Conservation (phyloP, 1,139 yeast genomes). For the Geotrichum aggregatum region DNA sequence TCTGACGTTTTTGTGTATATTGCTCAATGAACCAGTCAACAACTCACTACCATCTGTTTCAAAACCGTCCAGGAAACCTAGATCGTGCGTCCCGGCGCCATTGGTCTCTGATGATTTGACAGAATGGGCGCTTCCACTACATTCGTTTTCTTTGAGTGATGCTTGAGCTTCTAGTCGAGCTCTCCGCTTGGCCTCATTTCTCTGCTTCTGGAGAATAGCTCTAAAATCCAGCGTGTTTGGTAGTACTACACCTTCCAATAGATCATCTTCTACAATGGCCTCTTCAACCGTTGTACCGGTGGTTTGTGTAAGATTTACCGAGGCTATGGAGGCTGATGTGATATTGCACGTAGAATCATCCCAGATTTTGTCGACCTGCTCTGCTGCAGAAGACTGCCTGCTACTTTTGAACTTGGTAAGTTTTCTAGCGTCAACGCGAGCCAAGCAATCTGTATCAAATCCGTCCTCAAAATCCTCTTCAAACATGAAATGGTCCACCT, state of each 20-base stretch:
- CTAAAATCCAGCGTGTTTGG: conserved; percentile 18
- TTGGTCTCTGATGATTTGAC: conserved; percentile 9
- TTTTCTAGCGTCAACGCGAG: not conserved
- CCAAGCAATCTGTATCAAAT: conserved; percentile 11
- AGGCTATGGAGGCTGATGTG: not conserved
- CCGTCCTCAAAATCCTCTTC: conserved; percentile 20
- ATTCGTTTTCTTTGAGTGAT: conserved; percentile 7
- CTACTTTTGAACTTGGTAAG: conserved; percentile 14
- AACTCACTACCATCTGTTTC: conserved; percentile 25
- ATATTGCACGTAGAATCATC: conserved; percentile 10
- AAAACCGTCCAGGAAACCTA: conserved; percentile 29
- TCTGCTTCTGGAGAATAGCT: conserved; percentile 12
- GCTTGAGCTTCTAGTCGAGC: conserved; percentile 2
- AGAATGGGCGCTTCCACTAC: conserved; percentile 15
- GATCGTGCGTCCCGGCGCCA: conserved; percentile 25
- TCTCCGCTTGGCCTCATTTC: conserved; percentile 11
- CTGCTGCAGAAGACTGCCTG: not conserved
- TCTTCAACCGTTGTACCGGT: conserved; percentile 18
- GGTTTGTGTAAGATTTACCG: conserved; percentile 15
- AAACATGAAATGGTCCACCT: not conserved
- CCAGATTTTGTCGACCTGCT: conserved; percentile 11
- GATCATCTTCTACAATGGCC: conserved; percentile 21
- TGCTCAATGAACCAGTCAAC: conserved; percentile 15
- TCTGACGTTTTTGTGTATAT: conserved; percentile 28
- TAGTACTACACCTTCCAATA: conserved; percentile 19